phyloP scores from a whole-genome alignment of 768 basidiomycete genomes.

The Tylopilus subfusipes region DNA sequence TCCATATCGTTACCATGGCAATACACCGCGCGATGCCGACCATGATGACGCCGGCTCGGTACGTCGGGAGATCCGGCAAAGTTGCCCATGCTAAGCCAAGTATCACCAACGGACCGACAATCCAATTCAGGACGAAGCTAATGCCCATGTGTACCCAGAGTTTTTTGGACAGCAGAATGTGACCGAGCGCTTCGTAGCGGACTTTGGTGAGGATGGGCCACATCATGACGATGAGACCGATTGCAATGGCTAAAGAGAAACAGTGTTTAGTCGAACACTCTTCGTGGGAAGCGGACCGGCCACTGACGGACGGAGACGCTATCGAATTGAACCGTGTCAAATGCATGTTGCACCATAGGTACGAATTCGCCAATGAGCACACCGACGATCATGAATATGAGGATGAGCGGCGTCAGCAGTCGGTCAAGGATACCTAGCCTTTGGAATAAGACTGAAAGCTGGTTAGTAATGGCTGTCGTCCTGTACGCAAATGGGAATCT shows the following conservation, averaged over 20 bases:
- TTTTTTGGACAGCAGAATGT: constrained; percentile 46
- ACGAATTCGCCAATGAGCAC: too few relatives aligned
- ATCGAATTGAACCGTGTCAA: too few relatives aligned
- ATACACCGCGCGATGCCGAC: constrained; percentile 50
- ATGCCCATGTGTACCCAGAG: constrained; percentile 72
- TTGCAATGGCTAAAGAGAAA: constrained; percentile 60
- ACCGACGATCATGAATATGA: too few relatives aligned
- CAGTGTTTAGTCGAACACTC: background rate
- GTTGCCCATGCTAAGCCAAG: constrained; percentile 84
- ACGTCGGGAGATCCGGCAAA: constrained; percentile 68
- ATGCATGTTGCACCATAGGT: too few relatives aligned
- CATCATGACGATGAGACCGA: constrained; percentile 92
- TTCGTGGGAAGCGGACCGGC: too few relatives aligned
- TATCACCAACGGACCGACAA: constrained; percentile 79
- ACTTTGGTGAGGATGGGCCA: constrained; percentile 79
- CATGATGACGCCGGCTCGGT: constrained; percentile 77
- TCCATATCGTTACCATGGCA: constrained; percentile 83
- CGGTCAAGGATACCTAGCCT: too few relatives aligned
- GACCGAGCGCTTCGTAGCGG: constrained; percentile 67
- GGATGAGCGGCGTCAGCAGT: too few relatives aligned
- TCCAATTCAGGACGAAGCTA: constrained; percentile 74
- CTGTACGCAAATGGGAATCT: too few relatives aligned
- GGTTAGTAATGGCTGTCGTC: too few relatives aligned
- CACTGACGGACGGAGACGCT: too few relatives aligned
- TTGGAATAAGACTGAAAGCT: too few relatives aligned